These are phyloP conservation scores for Pseudogymnoascus pannorum DNA, from an alignment of 2,329 filamentous ascomycete species.

Conservation along the genomic window DNA sequence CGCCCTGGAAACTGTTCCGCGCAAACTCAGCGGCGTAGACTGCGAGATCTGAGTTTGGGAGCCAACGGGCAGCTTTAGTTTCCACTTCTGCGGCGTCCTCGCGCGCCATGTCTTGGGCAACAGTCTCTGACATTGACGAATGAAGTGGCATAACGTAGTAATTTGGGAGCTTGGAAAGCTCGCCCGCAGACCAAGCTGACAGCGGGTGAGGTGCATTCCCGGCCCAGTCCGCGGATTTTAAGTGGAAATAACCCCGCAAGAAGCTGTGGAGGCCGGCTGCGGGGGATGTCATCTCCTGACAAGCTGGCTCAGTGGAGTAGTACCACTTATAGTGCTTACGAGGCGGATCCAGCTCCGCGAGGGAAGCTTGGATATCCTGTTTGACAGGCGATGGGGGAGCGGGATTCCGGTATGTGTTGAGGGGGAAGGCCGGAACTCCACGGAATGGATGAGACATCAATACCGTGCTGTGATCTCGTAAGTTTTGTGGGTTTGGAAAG, in stretches of 20 bases:
- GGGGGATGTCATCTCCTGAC: slow-evolving; percentile 39
- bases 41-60: slow-evolving; percentile 47
- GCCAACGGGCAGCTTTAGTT: slow-evolving; percentile 38
- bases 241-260: slow-evolving; percentile 59
- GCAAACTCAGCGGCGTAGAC: slow-evolving; percentile 55
- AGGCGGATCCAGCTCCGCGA: slow-evolving; percentile 45
- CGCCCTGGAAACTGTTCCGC: slow-evolving; percentile 58
- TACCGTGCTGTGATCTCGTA: slow-evolving; percentile 34
- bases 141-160: slow-evolving; percentile 61
- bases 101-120: slow-evolving; percentile 46
- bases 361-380: slow-evolving; percentile 46
- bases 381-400: slow-evolving; percentile 17
- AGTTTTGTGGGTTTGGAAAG: not conserved
- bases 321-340: slow-evolving; percentile 66
- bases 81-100: slow-evolving; percentile 39
- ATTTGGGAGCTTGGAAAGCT: slow-evolving; percentile 52
- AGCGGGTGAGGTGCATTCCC: slow-evolving; percentile 48
- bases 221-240: slow-evolving; percentile 56
- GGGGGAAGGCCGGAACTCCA: slow-evolving; percentile 41
- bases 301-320: slow-evolving; percentile 44
- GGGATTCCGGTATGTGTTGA: slow-evolving; percentile 35
- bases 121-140: slow-evolving; percentile 50
- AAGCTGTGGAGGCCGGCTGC: slow-evolving; percentile 50
- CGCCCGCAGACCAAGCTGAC: slow-evolving; percentile 46
- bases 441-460: slow-evolving; percentile 61